Conservation (phyloP, 164 flowering plant genomes). For the Malania oleifera region DNA sequence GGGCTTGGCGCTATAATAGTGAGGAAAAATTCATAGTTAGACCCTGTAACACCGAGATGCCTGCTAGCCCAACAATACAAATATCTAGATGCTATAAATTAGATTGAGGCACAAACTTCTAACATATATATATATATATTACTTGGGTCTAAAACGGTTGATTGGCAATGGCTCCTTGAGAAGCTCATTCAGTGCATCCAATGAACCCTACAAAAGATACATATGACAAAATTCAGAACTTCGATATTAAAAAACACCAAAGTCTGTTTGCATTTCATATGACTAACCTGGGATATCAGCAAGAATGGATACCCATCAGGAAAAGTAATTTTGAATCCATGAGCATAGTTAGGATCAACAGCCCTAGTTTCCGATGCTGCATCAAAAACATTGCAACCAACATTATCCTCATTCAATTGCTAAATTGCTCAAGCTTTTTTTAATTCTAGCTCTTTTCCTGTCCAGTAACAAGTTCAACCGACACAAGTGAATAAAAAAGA, state of each 20-base stretch:
- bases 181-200: slow-evolving; percentile 60
- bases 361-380: slow-evolving; percentile 65
- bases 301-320: slow-evolving; percentile 65
- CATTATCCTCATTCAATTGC: background rate
- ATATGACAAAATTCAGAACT: background rate
- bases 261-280: background rate
- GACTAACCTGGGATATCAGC: slow-evolving; percentile 70
- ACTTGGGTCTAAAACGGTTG: slow-evolving; percentile 96
- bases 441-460: too few species aligned
- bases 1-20: background rate
- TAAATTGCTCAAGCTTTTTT: too few species aligned
- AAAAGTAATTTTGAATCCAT: slow-evolving; percentile 61
- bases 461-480: background rate
- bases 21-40: slow-evolving; percentile 2
- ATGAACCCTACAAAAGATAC: slow-evolving; percentile 57
- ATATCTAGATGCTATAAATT: background rate
- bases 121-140: too few species aligned
- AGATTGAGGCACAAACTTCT: background rate
- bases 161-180: slow-evolving; percentile 68
- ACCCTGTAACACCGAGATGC: too few species aligned
- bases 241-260: slow-evolving; percentile 1
- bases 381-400: slow-evolving; percentile 10
- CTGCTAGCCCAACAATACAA: too few species aligned
- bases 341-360: slow-evolving; percentile 66
- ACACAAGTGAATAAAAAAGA: too few species aligned